A percentile compares a stretch with the other conserved stretches of the same genome.
These are phyloP conservation scores for Daldinia concentrica DNA, from an alignment of 495 filamentous ascomycete species.

Conservation along the genomic window DNA sequence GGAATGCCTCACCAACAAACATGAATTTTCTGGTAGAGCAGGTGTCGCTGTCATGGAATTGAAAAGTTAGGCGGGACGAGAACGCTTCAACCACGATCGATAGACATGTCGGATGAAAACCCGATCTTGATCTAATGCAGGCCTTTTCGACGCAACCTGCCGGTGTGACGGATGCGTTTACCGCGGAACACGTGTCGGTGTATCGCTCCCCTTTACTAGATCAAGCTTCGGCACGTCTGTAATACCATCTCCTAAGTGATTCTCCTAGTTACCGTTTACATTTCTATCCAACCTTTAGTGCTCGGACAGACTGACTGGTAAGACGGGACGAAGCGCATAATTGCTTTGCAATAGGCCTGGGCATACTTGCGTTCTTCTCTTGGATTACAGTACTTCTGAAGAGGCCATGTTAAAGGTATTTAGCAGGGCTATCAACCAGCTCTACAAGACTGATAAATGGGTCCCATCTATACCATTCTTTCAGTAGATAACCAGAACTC, in stretches of 20 bases:
- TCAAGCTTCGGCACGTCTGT: background rate
- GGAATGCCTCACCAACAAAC: constrained; percentile 13
- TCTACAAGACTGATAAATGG: background rate
- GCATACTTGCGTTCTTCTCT: constrained; percentile 13
- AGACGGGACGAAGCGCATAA: constrained; percentile 23
- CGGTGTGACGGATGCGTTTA: constrained; percentile 2
- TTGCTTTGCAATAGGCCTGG: background rate
- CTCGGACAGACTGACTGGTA: constrained; percentile 5
- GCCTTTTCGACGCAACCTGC: background rate
- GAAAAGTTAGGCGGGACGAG: constrained; percentile 8
- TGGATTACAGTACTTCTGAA: background rate
- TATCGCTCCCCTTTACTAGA: constrained; percentile 13
- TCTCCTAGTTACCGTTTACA: background rate
- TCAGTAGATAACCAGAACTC: background rate
- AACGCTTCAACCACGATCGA: constrained; percentile 8
- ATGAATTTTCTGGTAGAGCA: background rate
- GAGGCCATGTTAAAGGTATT: background rate
- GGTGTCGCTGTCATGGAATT: background rate
- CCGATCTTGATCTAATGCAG: constrained; percentile 35
- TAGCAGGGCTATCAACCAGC: background rate
- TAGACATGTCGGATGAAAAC: constrained; percentile 21
- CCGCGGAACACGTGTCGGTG: constrained; percentile 21
- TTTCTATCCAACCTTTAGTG: background rate
- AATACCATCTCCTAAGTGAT: background rate
- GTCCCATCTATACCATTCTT: background rate